Evolutionary conservation across 2,329 filamentous ascomycete species (phyloP), one percentile per base, ranked within the genome.

Genomic region (Trichocomaceae sp.): DNA sequence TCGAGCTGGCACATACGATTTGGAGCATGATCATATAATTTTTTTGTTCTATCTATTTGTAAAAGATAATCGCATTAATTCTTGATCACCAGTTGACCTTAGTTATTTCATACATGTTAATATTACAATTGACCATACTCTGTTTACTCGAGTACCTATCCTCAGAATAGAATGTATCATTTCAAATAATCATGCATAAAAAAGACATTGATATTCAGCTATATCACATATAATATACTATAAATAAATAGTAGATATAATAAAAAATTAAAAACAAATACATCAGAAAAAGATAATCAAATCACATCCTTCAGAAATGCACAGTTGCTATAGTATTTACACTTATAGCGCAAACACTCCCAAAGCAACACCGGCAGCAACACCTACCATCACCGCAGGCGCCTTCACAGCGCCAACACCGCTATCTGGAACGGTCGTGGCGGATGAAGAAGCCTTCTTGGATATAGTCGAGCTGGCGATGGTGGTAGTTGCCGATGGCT

Each of bases 331-430:
- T 26, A 26, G 23, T 26, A 26, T 7, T 4, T 26, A 26, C 23
- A 26, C 23, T 26, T 26, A 47, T 51, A 72, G 54, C 31, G 66
- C 69, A 51, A 69, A 56, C 26, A 62, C 65, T 58, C 26, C 26
- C 26, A 29, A 10, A 6, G 5, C 26, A 10, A 65, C 72, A 44
- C 69, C 64, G 57, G 65, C 72, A 42, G 69, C 61, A 20, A 68
- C 66, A 45, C 68, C 71, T 52, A 72, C 47, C 61, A 73, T 58
- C 47, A 66, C 63, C 47, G 66, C 66, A 20, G 71, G 70, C 20
- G 70, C 66, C 39, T 66, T 66, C 62, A 69, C 64, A 44, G 58
- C 52, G 23, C 64, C 61, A 35, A 63, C 69, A 31, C 60, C 65
- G 55, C 69, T 69, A 20, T 61, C 48, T 45, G 59, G 13, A 48